phyloP scores from a whole-genome alignment of 164 flowering plant species.

The Aristolochia contorta region DNA sequence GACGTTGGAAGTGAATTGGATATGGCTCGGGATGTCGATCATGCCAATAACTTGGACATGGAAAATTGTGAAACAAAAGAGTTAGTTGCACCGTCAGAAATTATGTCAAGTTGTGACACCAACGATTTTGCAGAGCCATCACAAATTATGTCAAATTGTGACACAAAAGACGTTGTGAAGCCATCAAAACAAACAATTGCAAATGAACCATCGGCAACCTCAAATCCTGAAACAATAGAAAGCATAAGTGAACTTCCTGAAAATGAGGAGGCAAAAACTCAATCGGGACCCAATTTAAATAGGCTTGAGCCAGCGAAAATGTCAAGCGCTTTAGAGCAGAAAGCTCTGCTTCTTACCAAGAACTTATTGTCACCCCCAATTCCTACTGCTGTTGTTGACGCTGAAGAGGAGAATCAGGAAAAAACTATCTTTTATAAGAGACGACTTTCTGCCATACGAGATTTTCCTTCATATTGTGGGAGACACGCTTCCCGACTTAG shows the following conservation, averaged over 20 bases:
- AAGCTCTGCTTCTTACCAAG: neutral
- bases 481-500: constrained; percentile 22
- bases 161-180: no score
- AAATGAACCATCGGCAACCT: no score
- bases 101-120: no score
- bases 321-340: neutral
- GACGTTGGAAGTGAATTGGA: no score
- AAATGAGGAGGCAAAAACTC: neutral
- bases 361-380: neutral
- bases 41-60: no score
- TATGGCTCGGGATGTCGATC: no score
- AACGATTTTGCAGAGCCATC: no score
- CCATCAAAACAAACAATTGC: no score
- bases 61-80: no score
- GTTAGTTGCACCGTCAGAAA: no score
- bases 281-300: constrained; percentile 2
- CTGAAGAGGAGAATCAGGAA: neutral
- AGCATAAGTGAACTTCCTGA: neutral
- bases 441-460: constrained; percentile 18
- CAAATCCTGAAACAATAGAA: no score
- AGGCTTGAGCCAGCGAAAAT: neutral
- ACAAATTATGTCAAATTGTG: no score
- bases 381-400: neutral
- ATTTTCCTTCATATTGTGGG: constrained; percentile 30
- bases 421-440: constrained; percentile 34